These are phyloP conservation scores for Plasmodium coatneyi DNA, from an alignment of 169 alveolate species.

Conservation along the genomic window DNA sequence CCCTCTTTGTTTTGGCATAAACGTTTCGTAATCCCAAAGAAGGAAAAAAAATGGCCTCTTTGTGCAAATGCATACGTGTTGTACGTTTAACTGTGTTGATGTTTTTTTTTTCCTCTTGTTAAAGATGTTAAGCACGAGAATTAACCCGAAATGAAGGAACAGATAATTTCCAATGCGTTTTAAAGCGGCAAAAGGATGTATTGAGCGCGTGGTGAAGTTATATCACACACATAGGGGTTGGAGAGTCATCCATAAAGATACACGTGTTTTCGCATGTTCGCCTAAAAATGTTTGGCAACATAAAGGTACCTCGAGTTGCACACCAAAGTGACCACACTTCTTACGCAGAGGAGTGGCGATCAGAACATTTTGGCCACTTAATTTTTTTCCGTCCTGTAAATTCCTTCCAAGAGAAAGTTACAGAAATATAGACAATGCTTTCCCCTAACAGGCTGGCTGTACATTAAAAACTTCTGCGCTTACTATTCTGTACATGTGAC, in stretches of 20 bases:
- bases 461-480: not conserved
- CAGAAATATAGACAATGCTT: not conserved
- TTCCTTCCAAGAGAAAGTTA: not conserved
- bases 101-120: not conserved
- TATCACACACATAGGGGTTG: not conserved
- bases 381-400: not conserved
- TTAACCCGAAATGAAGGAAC: not conserved
- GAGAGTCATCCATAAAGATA: not conserved
- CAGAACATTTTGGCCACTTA: not conserved
- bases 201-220: not conserved
- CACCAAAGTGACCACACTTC: slow-evolving; percentile 1
- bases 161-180: not conserved
- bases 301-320: not conserved
- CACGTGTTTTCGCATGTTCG: not conserved
- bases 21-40: not conserved
- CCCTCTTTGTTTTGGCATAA: slow-evolving; percentile 76
- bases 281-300: not conserved
- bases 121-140: not conserved
- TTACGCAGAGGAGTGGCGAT: not conserved
- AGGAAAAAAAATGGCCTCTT: not conserved
- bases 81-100: not conserved
- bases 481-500: not conserved
- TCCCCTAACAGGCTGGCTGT: not conserved
- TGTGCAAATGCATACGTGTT: slow-evolving; percentile 16
- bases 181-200: not conserved